Percentiles rank a stretch among this genome's conserved stretches.
These are phyloP conservation scores for Gyrodon lividus DNA, from an alignment of 768 basidiomycete genomes.

Conservation along the genomic window DNA sequence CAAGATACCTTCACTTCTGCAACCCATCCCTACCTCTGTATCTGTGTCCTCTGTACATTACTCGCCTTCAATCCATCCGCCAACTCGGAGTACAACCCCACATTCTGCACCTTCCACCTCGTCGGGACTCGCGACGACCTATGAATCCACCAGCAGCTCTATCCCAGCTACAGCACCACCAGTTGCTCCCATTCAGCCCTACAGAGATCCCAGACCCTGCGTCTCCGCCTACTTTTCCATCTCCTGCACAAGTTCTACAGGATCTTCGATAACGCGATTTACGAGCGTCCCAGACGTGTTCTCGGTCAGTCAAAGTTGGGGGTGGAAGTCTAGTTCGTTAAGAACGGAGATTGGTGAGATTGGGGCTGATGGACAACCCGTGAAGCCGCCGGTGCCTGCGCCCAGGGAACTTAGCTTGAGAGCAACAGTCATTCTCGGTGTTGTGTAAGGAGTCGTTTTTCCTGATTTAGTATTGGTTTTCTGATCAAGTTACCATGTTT, in stretches of 20 bases:
- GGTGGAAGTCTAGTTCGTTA: slow-evolving; percentile 75
- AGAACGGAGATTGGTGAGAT: slow-evolving; percentile 48
- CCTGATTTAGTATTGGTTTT: background rate
- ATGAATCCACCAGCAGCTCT: slow-evolving; percentile 21
- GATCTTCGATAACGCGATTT: slow-evolving; percentile 80
- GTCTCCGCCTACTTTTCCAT: slow-evolving; percentile 84
- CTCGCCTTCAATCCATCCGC: slow-evolving; percentile 47
- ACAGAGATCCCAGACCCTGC: slow-evolving; percentile 69
- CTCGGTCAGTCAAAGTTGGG: slow-evolving; percentile 86
- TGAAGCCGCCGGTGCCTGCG: slow-evolving; percentile 32
- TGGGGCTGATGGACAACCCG: slow-evolving; percentile 30
- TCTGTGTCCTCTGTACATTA: slow-evolving; percentile 35
- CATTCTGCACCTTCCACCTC: slow-evolving; percentile 25
- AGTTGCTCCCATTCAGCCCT: slow-evolving; percentile 60
- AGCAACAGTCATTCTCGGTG: slow-evolving; percentile 75
- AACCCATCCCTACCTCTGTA: slow-evolving; percentile 28
- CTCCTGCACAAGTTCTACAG: slow-evolving; percentile 76
- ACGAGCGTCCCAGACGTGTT: slow-evolving; percentile 86
- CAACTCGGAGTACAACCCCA: slow-evolving; percentile 45
- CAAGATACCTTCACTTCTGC: slow-evolving; percentile 31
- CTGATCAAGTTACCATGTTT: too few relatives aligned
- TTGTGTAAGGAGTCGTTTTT: slow-evolving; percentile 45
- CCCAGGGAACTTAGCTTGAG: slow-evolving; percentile 60
- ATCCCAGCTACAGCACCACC: slow-evolving; percentile 45
- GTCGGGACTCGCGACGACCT: slow-evolving; percentile 17